Conservation (phyloP, 2,329 filamentous ascomycete genomes). For the Paramyrothecium sp. region DNA sequence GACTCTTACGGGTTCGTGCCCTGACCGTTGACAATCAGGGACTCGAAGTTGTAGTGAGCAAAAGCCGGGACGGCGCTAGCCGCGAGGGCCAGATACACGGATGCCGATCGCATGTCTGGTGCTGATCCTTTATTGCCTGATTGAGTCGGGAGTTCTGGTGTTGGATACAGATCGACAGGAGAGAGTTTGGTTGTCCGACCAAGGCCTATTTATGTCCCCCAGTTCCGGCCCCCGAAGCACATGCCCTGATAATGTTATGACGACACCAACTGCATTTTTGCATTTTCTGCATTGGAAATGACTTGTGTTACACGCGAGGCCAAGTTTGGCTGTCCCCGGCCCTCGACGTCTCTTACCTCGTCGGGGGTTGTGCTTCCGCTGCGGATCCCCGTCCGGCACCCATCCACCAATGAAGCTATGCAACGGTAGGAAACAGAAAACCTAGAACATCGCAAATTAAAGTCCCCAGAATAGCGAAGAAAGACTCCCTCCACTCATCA, state of each 20-base stretch:
- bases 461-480: not conserved
- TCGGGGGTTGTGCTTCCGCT: constrained; percentile 29
- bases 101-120: not conserved
- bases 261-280: not conserved
- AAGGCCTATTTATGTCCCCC: not conserved
- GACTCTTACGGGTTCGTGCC: constrained; percentile 32
- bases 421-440: not conserved
- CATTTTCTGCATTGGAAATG: not conserved
- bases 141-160: not conserved
- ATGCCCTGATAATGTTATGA: not conserved
- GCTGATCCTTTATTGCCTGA: not conserved
- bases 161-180: not conserved
- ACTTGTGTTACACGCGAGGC: not conserved
- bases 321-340: not conserved
- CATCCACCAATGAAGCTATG: not conserved
- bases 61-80: constrained; percentile 13
- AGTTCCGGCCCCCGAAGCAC: not conserved
- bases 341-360: constrained; percentile 43
- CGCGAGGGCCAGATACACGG: not conserved
- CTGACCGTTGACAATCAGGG: constrained; percentile 29
- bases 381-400: not conserved
- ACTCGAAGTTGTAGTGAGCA: constrained; percentile 23
- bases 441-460: not conserved
- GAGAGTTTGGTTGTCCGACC: not conserved
- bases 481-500: not conserved